Percentiles rank a stretch among this genome's conserved stretches.
Evolutionary conservation across 805 yeast genomes (phyloP).

Genomic region (Lachancea fermentati): DNA sequence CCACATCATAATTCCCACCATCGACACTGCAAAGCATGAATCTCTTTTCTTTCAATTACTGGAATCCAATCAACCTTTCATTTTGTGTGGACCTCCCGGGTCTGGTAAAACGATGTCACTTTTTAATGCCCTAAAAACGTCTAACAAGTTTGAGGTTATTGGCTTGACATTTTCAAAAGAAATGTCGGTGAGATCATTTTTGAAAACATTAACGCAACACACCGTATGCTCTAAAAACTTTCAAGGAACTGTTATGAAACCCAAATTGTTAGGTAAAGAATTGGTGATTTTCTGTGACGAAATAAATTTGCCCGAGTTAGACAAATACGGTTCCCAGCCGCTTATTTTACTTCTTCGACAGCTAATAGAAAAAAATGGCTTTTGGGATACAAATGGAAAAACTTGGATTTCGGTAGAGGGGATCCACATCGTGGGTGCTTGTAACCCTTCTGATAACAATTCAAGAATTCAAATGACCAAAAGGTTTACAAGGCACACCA

Average conservation of each 20-base stretch:
- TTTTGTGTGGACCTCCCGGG: constrained; percentile 95
- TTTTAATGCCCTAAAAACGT: constrained; percentile 55
- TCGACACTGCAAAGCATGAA: constrained; percentile 71
- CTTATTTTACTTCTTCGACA: constrained; percentile 71
- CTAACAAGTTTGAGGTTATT: constrained; percentile 52
- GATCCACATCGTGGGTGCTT: constrained; percentile 89
- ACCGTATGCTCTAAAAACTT: constrained; percentile 54
- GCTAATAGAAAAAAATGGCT: constrained; percentile 66
- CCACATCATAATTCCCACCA: constrained; percentile 66
- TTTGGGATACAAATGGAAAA: constrained; percentile 57
- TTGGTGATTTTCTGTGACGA: constrained; percentile 89
- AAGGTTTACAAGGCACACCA: constrained; percentile 62
- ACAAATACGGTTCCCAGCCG: constrained; percentile 66
- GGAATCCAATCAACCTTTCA: constrained; percentile 50
- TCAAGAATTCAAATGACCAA: constrained; percentile 57
- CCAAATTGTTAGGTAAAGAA: constrained; percentile 58
- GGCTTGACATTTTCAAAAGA: constrained; percentile 81
- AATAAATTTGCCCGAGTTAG: constrained; percentile 72
- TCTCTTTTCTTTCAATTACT: constrained; percentile 51
- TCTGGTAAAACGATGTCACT: constrained; percentile 94
- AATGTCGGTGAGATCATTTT: constrained; percentile 54
- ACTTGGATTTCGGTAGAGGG: constrained; percentile 62
- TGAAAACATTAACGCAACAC: constrained; percentile 64
- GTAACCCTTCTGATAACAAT: constrained; percentile 80
- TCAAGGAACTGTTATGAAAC: constrained; percentile 50